Evolutionary conservation across 2,329 filamentous ascomycete species (phyloP).

Genomic region (Clathrospora elynae): DNA sequence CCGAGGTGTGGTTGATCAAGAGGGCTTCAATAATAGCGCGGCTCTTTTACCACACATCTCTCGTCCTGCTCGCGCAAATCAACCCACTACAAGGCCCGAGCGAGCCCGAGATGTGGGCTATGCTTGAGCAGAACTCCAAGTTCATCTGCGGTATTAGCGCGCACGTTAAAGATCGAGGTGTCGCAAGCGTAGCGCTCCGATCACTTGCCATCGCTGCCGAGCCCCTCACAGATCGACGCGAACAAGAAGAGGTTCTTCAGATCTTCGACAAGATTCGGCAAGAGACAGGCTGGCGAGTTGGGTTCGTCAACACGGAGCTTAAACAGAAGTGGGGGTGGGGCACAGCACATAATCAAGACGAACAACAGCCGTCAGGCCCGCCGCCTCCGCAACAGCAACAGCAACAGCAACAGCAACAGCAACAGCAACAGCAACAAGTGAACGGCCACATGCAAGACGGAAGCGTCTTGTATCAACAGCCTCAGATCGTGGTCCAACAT

Average conservation of each 20-base stretch:
- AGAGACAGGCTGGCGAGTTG: slow-evolving; percentile 79
- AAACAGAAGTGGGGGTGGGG: slow-evolving; percentile 79
- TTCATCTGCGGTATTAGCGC: slow-evolving; percentile 89
- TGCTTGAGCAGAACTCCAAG: slow-evolving; percentile 75
- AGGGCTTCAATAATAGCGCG: slow-evolving; percentile 79
- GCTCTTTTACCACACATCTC: slow-evolving; percentile 86
- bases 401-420: slow-evolving; percentile 26
- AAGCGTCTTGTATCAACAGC: slow-evolving; percentile 19
- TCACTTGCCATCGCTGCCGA: slow-evolving; percentile 79
- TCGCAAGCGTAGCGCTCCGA: slow-evolving; percentile 78
- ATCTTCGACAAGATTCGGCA: slow-evolving; percentile 77
- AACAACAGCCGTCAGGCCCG: slow-evolving; percentile 38
- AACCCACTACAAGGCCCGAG: slow-evolving; percentile 70
- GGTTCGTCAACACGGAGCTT: slow-evolving; percentile 72
- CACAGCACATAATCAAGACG: slow-evolving; percentile 47
- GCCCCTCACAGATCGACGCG: slow-evolving; percentile 67
- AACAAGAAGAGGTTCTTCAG: slow-evolving; percentile 79
- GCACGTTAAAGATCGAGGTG: slow-evolving; percentile 78
- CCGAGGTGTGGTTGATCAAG: slow-evolving; percentile 88
- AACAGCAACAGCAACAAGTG: slow-evolving; percentile 27
- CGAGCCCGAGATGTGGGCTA: slow-evolving; percentile 69
- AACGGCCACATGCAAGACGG: slow-evolving; percentile 23
- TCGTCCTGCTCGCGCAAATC: slow-evolving; percentile 78
- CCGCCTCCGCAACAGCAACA: slow-evolving; percentile 30
- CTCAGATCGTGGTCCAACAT: slow-evolving; percentile 25